These are phyloP conservation scores for Alternaria tenuissima DNA, from an alignment of 2,329 filamentous ascomycete species.

Conservation along the genomic window DNA sequence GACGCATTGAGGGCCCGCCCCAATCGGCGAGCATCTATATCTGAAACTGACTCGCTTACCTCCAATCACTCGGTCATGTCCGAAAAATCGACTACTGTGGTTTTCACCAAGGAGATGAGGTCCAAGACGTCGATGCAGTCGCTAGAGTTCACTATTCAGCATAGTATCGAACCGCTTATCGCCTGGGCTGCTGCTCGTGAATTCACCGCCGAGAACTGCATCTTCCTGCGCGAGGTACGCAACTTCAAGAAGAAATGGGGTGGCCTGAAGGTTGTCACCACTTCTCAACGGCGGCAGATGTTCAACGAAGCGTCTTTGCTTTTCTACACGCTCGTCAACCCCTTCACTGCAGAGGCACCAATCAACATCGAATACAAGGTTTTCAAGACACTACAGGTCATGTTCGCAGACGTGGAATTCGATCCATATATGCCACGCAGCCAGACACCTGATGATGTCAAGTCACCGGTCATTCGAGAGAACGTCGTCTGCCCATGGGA, in stretches of 20 bases:
- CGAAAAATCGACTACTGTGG: conserved; percentile 31
- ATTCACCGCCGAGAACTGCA: conserved; percentile 50
- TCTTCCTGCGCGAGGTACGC: conserved; percentile 51
- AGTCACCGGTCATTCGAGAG: conserved; percentile 35
- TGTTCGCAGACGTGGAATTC: conserved; percentile 45
- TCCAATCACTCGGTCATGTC: conserved; percentile 33
- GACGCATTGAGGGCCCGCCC: conserved; percentile 36
- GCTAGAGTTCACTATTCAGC: conserved; percentile 46
- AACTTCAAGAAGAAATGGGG: conserved; percentile 50
- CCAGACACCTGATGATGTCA: conserved; percentile 32
- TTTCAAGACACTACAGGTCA: conserved; percentile 45
- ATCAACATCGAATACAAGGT: conserved; percentile 53
- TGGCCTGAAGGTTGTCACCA: conserved; percentile 34
- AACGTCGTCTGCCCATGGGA: conserved; percentile 52
- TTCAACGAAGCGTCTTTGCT: conserved; percentile 50
- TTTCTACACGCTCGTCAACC: conserved; percentile 50
- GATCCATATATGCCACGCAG: conserved; percentile 47
- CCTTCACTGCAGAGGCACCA: conserved; percentile 48
- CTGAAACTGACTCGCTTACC: conserved; percentile 39
- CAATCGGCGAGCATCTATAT: conserved; percentile 29
- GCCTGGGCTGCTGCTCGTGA: conserved; percentile 47
- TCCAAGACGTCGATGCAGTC: conserved; percentile 49
- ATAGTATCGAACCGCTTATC: conserved; percentile 48
- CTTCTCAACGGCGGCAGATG: conserved; percentile 46
- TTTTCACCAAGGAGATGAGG: conserved; percentile 41